Conservation (phyloP, 2,329 filamentous ascomycete species). For the Colletotrichum abscissum region DNA sequence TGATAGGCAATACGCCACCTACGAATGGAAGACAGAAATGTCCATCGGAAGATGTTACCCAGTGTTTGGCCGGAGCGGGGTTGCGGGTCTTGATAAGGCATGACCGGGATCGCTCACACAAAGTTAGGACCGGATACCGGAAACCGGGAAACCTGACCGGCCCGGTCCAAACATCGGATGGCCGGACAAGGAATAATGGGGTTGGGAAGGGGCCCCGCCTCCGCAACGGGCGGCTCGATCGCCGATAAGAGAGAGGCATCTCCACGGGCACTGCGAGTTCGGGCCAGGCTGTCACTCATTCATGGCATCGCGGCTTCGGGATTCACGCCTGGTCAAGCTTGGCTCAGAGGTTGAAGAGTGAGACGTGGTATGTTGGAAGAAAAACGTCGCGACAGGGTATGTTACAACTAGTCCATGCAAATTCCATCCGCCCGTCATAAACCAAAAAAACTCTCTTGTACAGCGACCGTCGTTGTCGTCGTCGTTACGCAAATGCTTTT, state of each 20-base stretch:
- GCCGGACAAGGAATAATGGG: background rate
- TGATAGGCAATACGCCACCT: constrained; percentile 22
- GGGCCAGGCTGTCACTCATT: background rate
- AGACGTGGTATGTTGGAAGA: constrained; percentile 22
- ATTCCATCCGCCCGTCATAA: constrained; percentile 31
- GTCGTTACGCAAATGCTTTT: constrained; percentile 31
- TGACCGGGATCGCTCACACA: constrained; percentile 25
- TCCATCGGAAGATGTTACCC: constrained; percentile 5
- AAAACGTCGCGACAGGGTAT: constrained; percentile 34
- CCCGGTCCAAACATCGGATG: constrained; percentile 21
- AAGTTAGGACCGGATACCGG: constrained; percentile 27
- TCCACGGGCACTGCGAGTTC: background rate
- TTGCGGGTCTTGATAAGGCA: constrained; percentile 30
- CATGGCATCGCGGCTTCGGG: background rate
- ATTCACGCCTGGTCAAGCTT: background rate
- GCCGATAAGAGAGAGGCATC: background rate
- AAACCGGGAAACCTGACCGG: constrained; percentile 14
- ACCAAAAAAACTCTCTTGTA: constrained; percentile 26
- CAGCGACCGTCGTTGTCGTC: constrained; percentile 18
- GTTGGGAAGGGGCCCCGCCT: background rate
- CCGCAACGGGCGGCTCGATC: background rate
- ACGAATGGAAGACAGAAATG: constrained; percentile 22
- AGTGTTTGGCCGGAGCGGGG: constrained; percentile 20
- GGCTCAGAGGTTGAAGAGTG: background rate
- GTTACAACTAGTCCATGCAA: constrained; percentile 32